Conservation (phyloP, 257 asterid species). For the Pogostemon cablin region DNA sequence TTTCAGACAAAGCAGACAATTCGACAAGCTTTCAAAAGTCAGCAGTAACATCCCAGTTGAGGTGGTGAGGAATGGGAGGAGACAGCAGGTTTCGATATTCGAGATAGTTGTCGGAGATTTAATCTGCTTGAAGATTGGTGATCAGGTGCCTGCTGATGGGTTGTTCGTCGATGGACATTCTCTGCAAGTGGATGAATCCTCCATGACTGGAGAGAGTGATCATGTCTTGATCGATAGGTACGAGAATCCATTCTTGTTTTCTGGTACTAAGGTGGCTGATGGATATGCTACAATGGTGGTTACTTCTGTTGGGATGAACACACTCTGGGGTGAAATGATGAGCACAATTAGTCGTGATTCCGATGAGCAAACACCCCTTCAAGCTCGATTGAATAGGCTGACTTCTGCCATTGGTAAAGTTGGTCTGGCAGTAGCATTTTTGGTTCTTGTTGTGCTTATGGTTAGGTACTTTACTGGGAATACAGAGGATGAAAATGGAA, state of each 20-base stretch:
- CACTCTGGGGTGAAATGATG: slow-evolving; percentile 48
- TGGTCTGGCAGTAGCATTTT: slow-evolving; percentile 44
- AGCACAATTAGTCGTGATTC: slow-evolving; percentile 35
- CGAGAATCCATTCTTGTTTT: slow-evolving; percentile 36
- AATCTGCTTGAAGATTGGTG: slow-evolving; percentile 47
- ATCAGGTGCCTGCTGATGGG: slow-evolving; percentile 55
- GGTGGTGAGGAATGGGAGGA: slow-evolving; percentile 36
- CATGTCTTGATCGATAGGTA: slow-evolving; percentile 27
- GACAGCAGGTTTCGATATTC: slow-evolving; percentile 37
- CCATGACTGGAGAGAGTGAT: slow-evolving; percentile 48
- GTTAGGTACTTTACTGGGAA: slow-evolving; percentile 34
- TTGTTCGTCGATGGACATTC: slow-evolving; percentile 47
- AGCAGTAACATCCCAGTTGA: slow-evolving; percentile 30
- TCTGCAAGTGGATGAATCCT: slow-evolving; percentile 44
- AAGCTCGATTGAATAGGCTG: slow-evolving; percentile 39
- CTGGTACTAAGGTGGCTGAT: slow-evolving; percentile 44
- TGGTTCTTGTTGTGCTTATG: slow-evolving; percentile 46
- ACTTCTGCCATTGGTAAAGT: slow-evolving; percentile 49
- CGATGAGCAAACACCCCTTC: slow-evolving; percentile 41
- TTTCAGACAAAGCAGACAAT: slow-evolving; percentile 40
- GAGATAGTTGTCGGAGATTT: slow-evolving; percentile 42
- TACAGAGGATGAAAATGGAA: slow-evolving; percentile 40
- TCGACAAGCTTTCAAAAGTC: slow-evolving; percentile 37
- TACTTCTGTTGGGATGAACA: slow-evolving; percentile 38
- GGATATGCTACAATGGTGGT: slow-evolving; percentile 46